phyloP scores from a whole-genome alignment of 805 yeast genomes.

The Ogataea chonburiensis region DNA sequence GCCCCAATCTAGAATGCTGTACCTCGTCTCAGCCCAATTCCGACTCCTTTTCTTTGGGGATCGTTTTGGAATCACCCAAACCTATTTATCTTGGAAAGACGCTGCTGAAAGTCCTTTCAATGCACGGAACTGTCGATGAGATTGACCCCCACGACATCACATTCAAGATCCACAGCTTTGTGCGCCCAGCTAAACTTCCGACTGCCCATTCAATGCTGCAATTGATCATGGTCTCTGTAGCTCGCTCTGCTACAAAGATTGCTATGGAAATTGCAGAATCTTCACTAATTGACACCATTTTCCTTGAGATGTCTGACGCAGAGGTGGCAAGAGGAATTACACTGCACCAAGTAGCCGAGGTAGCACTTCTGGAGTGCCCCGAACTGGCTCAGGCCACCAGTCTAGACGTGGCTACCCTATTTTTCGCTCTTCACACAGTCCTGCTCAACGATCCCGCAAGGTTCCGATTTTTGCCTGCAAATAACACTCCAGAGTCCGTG shows the following conservation, averaged over 20 bases:
- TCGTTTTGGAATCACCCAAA: slow-evolving; percentile 4
- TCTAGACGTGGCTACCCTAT: slow-evolving; percentile 16
- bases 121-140: slow-evolving; percentile 50
- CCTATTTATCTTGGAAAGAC: slow-evolving; percentile 3
- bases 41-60: slow-evolving; percentile 1
- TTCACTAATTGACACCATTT: slow-evolving; percentile 4
- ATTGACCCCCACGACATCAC: slow-evolving; percentile 49
- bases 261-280: neutral
- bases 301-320: slow-evolving; percentile 1
- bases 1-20: neutral
- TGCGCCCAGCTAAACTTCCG: slow-evolving; percentile 1
- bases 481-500: slow-evolving; percentile 17
- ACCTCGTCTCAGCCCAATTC: neutral
- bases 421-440: slow-evolving; percentile 24
- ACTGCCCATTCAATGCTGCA: slow-evolving; percentile 1
- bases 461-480: slow-evolving; percentile 20
- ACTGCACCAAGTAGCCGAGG: slow-evolving; percentile 11
- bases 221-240: slow-evolving; percentile 4
- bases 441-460: slow-evolving; percentile 28
- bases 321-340: slow-evolving; percentile 8
- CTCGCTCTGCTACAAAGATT: slow-evolving; percentile 1
- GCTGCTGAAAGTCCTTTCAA: slow-evolving; percentile 12
- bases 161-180: slow-evolving; percentile 17
- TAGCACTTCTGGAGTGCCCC: slow-evolving; percentile 3
- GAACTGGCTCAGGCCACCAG: slow-evolving; percentile 6